Base-by-base conservation (phyloP, 2,329 filamentous ascomycete species). In the Colletotrichum higginsianum region DNA sequence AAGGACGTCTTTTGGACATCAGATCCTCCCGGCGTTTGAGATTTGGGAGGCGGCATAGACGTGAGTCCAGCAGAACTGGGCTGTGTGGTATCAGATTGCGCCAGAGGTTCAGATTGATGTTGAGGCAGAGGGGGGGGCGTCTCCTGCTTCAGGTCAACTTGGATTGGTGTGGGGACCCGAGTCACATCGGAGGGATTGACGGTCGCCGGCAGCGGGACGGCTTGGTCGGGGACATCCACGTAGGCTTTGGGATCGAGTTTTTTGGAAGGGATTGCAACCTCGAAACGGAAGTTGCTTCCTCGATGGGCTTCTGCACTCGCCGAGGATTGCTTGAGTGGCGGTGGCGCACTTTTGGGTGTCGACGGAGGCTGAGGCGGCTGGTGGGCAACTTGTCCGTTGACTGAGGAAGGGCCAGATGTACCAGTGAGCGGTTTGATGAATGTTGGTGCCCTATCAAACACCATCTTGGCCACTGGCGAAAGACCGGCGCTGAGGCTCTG, bases 401-500 rank as follows among this genome's bases (percentile, higher is more conserved):
- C 71, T 35, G 75, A 62, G 16, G 75, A 76, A 4, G 80, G 77
- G 1, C 78, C 79, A 26, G 69, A 35, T 9, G 67, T 81, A 18
- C 83, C 80, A 2, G 82, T 79, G 7, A 82, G 82, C 30, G 82
- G 82, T 40, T 81, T 79, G 69, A 85, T 85, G 18, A 79, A 76
- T 56, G 85, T 76, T 15, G 81, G 77, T 6, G 84, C 82, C 66
- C 80, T 83, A 35, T 86, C 82, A 67, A 83, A 83, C 2, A 87
- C 83, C 83, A 84, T 84, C 79, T 76, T 85, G 35, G 85, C 81
- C 50, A 90, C 84, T 5, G 89, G 87, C 16, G 86, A 85, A 3
- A 90, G 79, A 12, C 82, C 81, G 23, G 85, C 80, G 47, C 82
- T 77, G 18, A 86, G 75, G 72, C 71, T 76, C 30, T 72, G 69